These are phyloP conservation scores for Macrophomina tecta DNA, from an alignment of 2,329 filamentous ascomycete species.

Conservation along the genomic window DNA sequence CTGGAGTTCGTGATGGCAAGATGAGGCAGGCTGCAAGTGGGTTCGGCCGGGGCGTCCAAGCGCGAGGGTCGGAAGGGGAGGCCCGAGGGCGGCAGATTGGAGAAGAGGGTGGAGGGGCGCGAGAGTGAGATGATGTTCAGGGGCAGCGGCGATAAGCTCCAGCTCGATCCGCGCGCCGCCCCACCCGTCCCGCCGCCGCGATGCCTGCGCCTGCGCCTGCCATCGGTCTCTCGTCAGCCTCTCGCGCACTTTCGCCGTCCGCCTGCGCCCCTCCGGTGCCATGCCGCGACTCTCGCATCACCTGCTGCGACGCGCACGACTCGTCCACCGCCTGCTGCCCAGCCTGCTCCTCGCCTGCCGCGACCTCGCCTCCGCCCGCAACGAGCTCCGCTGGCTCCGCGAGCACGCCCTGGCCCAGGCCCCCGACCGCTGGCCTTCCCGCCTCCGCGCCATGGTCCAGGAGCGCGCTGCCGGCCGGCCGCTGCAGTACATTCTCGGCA, in stretches of 20 bases:
- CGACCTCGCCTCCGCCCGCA: constrained; percentile 66
- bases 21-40: neutral
- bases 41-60: neutral
- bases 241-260: too few species aligned
- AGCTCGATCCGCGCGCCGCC: constrained; percentile 7
- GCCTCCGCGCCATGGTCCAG: constrained; percentile 47
- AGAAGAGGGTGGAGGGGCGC: neutral
- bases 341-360: constrained; percentile 69
- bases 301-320: constrained; percentile 61
- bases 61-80: neutral
- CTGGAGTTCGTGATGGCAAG: neutral
- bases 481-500: constrained; percentile 86
- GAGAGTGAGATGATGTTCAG: constrained; percentile 8
- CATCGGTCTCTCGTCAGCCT: constrained; percentile 7
- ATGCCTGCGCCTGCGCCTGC: constrained; percentile 10
- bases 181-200: constrained; percentile 11
- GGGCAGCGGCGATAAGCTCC: constrained; percentile 12
- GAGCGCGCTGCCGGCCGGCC: constrained; percentile 69
- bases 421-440: constrained; percentile 34
- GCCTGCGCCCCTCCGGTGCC: neutral
- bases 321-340: constrained; percentile 62
- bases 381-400: constrained; percentile 76
- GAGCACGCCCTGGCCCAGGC: constrained; percentile 56
- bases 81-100: neutral
- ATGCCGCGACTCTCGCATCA: constrained; percentile 67